These are phyloP conservation scores for Graphilbum ipis-grandicollis DNA, from an alignment of 2,329 filamentous ascomycete species.

Conservation along the genomic window DNA sequence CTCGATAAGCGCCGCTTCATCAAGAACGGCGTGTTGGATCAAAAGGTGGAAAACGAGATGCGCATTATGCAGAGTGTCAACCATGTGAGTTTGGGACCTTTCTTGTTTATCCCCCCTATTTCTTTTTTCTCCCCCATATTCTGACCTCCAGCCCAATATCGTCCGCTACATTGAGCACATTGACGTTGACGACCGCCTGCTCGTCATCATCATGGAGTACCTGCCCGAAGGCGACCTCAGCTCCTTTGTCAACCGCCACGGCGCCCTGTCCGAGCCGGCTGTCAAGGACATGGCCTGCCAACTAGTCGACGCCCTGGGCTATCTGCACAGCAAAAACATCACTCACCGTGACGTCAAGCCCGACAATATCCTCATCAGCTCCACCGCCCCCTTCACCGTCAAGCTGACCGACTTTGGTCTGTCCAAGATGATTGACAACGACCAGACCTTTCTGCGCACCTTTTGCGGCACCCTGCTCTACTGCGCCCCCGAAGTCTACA, in stretches of 20 bases:
- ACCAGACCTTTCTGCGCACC: conserved; percentile 83
- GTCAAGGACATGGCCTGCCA: conserved; percentile 59
- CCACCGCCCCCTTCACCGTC: conserved; percentile 54
- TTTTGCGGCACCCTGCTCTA: conserved; percentile 94
- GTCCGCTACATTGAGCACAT: conserved; percentile 83
- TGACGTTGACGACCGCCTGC: conserved; percentile 62
- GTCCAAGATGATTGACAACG: conserved; percentile 82
- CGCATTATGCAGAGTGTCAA: conserved; percentile 76
- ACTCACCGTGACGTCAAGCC: conserved; percentile 98
- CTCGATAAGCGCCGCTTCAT: conserved; percentile 85
- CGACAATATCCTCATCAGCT: conserved; percentile 83
- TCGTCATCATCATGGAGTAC: conserved; percentile 97
- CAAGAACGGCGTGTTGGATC: conserved; percentile 77
- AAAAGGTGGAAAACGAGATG: conserved; percentile 94
- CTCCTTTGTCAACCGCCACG: conserved; percentile 45
- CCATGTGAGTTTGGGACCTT: conserved; percentile 43
- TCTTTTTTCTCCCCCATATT: conserved; percentile 3
- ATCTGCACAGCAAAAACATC: conserved; percentile 75
- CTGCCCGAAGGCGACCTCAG: conserved; percentile 71
- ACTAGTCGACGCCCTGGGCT: conserved; percentile 65
- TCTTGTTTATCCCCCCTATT: neutral
- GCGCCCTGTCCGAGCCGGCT: conserved; percentile 46
- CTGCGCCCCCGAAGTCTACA: conserved; percentile 93
- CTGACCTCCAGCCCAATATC: conserved; percentile 52
- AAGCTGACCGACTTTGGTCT: conserved; percentile 95